Base-by-base conservation (phyloP, 306 rosid species). In the Pachyrhizus erosus region DNA sequence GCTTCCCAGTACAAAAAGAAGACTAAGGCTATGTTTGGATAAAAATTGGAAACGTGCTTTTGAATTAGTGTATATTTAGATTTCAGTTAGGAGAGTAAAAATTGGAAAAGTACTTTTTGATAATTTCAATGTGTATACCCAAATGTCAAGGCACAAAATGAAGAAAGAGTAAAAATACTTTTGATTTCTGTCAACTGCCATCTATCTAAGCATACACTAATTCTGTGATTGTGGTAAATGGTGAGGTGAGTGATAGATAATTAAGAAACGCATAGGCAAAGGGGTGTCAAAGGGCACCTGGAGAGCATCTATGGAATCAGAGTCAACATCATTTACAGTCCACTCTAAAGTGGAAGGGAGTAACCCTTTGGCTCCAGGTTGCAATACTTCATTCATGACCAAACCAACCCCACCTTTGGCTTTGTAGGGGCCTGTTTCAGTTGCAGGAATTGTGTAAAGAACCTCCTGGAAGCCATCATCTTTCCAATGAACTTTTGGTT, bases 251-350 rank as follows among this genome's bases (percentile, higher is more conserved):
- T 11, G 9, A 58, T 26, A 26, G n/a, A 39, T 71, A 61, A 70
- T 71, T 70, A 13, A 75, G 71, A 70, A 77, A 18, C 79, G 70
- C 8, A 10, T 65, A 37, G 73, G 12, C 34, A 73, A 23, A 51
- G 29, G 49, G 9, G 58, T 29, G 31, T 33, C 9, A 83, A 73
- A 61, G 67, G 84, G 40, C 68, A 96, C 98, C 99, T 96, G 99
- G 6, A 96, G 87, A 76, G 99, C 98, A 82, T 96, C 99, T 48
- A 96, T 89, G 85, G 99, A 77, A 73, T 96, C 99, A 9, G 89
- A 89, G 55, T 96, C 98, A 83, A 85, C 96, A 85, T 96, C 96
- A 60, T 64, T 89, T 4, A 96, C 90, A 29, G 86, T 91, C 99
- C 99, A 93, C 57, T 96, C 88, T 57, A 89, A 70, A 78, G 87